Base-by-base conservation (phyloP, 805 yeast genomes). In the Metschnikowia kunwiensis region DNA sequence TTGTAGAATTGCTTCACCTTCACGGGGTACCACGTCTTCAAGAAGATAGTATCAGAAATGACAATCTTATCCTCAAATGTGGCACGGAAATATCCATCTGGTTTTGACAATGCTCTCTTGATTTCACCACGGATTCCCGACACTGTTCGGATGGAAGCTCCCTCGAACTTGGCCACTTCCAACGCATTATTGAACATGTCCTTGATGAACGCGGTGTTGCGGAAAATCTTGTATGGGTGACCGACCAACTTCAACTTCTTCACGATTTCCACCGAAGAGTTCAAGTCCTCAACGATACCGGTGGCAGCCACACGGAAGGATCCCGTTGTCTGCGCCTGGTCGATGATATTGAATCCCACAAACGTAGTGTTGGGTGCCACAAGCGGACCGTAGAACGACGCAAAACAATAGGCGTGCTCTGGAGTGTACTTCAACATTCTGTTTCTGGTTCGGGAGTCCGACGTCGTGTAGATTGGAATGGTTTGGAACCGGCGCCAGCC, bases 401-500 rank as follows among this genome's bases (percentile, higher is more conserved):
- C 97, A 57, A 82, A 80, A 72, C 98, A 93, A 59, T 84, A 91
- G 16, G 96, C 86, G 61, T 93, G 99, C 57, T 93, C 99, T 6
- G 98, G 98, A 0, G 98, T 93, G 60, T 93, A 93, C 58, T 93
- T 93, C 65, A 93, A 74, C 96, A 93, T 86, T 68, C 98, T 82
- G 55, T 89, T 91, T 70, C 99, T 78, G 10, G 99, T 93, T 65
- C 99, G 76, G 5, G 98, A 93, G 62, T 93, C 99, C 5, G 95
- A 80, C 0, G 98, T 93, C 3, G 98, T 89, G 60, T 89, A 93
- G 17, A 93, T 75, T 7, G 99, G 99, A 37, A 91, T 66, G 0
- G 98, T 89, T 63, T 93, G 99, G 68, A 93, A 94, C 61, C 99
- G 75, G 68, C 99, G 80, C 99, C 98, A 93, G 24, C 99, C 99